A percentile compares a stretch with the other conserved stretches of the same genome.
These are phyloP conservation scores for Cryomyces minteri DNA, from an alignment of 495 filamentous ascomycete species.

Conservation along the genomic window DNA sequence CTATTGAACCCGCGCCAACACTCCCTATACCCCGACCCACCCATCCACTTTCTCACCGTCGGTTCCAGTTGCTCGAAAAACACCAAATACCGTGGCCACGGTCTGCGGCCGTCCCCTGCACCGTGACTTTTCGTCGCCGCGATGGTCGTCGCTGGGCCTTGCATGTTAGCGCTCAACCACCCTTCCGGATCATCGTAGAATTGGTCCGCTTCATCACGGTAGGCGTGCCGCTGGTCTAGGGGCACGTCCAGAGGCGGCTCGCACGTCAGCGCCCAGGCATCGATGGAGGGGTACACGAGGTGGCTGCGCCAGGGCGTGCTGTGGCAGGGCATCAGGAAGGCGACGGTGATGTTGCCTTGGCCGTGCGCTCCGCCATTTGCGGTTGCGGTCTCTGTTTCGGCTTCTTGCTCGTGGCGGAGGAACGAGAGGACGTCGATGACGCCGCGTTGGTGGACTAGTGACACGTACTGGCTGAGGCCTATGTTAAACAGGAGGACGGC, in stretches of 20 bases:
- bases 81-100: constrained; percentile 42
- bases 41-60: constrained; percentile 28
- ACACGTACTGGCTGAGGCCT: constrained; percentile 53
- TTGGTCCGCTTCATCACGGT: constrained; percentile 76
- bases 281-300: constrained; percentile 51
- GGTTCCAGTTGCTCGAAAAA: constrained; percentile 46
- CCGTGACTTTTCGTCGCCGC: background rate
- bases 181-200: constrained; percentile 53
- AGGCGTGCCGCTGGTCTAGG: constrained; percentile 34
- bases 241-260: constrained; percentile 65
- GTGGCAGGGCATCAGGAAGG: constrained; percentile 96
- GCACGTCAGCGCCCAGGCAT: constrained; percentile 78
- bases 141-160: background rate
- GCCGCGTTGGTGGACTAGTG: constrained; percentile 61
- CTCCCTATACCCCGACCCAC: constrained; percentile 39
- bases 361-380: background rate
- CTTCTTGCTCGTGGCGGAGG: constrained; percentile 52
- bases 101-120: constrained; percentile 13
- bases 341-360: constrained; percentile 38
- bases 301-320: constrained; percentile 92
- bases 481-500: constrained; percentile 44
- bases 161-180: constrained; percentile 39
- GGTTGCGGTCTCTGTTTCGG: background rate
- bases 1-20: constrained; percentile 66
- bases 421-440: constrained; percentile 51